Conservation (phyloP, 2,329 filamentous ascomycete species). For the Diplocarpon mali region DNA sequence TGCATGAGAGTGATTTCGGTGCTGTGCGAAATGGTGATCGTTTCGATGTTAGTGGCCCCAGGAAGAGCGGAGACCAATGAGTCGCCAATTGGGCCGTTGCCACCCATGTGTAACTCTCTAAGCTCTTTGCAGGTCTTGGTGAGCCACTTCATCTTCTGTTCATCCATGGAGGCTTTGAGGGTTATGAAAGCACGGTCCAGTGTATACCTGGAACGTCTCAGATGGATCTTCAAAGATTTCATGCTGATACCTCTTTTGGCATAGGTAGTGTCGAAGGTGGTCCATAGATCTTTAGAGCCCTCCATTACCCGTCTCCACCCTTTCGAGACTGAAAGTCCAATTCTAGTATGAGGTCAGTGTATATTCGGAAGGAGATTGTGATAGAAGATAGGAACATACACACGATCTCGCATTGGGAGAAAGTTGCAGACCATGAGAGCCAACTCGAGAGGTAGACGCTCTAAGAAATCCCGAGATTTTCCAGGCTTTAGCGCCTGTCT, state of each 20-base stretch:
- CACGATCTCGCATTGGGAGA: conserved; percentile 23
- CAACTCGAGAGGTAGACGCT: conserved; percentile 27
- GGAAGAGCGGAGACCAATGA: conserved; percentile 17
- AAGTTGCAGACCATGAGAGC: conserved; percentile 23
- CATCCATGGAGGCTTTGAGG: conserved; percentile 15
- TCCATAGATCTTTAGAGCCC: conserved; percentile 24
- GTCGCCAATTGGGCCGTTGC: conserved; percentile 18
- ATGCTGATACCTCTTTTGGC: conserved; percentile 12
- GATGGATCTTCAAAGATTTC: conserved; percentile 19
- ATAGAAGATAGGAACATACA: conserved; percentile 16
- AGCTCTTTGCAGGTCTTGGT: conserved; percentile 21
- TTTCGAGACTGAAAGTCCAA: conserved; percentile 24
- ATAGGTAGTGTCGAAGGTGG: conserved; percentile 21
- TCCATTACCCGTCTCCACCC: conserved; percentile 25
- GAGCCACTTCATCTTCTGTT: conserved; percentile 17
- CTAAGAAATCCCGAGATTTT: conserved; percentile 25
- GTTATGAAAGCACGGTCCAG: conserved; percentile 20
- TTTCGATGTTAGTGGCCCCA: conserved; percentile 14
- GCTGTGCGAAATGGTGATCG: conserved; percentile 9
- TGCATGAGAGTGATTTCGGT: conserved; percentile 13
- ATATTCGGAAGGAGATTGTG: background rate
- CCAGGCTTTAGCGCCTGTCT: conserved; percentile 15
- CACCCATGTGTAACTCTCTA: conserved; percentile 17
- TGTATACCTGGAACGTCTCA: conserved; percentile 24
- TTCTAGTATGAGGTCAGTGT: conserved; percentile 9